Conservation (phyloP, 2,329 filamentous ascomycete genomes). For the Fusarium sp. region DNA sequence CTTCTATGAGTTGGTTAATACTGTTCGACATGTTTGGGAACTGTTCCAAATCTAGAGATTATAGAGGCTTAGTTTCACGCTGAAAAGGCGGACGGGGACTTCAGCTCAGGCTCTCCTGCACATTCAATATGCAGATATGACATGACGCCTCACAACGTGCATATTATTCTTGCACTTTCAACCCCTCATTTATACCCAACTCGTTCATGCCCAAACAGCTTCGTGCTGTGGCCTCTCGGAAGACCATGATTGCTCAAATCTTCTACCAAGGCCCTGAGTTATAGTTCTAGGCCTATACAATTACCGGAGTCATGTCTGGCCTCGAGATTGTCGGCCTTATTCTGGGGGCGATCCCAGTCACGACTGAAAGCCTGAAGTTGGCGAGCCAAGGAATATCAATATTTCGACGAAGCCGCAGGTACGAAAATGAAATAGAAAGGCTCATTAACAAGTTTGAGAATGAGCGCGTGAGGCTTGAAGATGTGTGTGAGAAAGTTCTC, state of each 20-base stretch:
- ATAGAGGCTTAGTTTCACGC: background rate
- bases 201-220: background rate
- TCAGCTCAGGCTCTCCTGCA: background rate
- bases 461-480: background rate
- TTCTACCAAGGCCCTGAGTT: background rate
- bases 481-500: background rate
- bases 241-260: too few relatives aligned
- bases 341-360: background rate
- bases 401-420: background rate
- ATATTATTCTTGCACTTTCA: background rate
- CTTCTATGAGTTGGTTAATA: background rate
- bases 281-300: too few relatives aligned
- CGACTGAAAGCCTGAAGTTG: too few relatives aligned
- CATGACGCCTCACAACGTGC: background rate
- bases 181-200: background rate
- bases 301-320: background rate
- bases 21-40: background rate
- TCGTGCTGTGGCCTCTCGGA: background rate
- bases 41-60: background rate
- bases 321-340: background rate
- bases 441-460: background rate
- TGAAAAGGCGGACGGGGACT: background rate
- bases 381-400: too few relatives aligned
- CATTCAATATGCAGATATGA: background rate
- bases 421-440: background rate